phyloP scores from a whole-genome alignment of 2,329 filamentous ascomycete species.

The Trichoderma koningiopsis region DNA sequence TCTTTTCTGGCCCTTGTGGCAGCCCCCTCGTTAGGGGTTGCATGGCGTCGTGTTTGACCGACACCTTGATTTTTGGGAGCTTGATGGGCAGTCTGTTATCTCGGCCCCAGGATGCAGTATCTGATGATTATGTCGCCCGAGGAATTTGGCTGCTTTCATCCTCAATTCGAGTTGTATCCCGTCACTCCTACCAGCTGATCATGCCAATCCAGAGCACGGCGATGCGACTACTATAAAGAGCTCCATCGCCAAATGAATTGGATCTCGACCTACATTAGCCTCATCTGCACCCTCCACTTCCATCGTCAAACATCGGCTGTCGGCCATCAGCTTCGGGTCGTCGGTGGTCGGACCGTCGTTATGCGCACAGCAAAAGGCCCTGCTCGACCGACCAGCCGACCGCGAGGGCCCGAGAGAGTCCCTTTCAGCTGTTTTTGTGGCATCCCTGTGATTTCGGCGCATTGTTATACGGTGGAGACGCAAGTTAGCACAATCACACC shows the following conservation, averaged over 20 bases:
- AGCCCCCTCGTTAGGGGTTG: not conserved
- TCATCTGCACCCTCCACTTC: conserved; percentile 15
- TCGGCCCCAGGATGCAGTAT: not conserved
- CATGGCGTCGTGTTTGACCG: conserved; percentile 5
- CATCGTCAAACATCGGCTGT: conserved; percentile 6
- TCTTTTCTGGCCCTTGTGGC: not conserved
- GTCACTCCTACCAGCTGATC: no score
- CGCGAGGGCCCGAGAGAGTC: conserved; percentile 6
- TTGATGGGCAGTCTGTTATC: not conserved
- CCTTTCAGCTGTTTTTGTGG: not conserved
- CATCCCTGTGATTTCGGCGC: not conserved
- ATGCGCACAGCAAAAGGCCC: not conserved
- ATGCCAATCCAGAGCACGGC: not conserved
- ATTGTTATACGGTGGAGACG: not conserved
- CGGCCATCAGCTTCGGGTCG: conserved; percentile 20
- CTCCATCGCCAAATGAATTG: not conserved
- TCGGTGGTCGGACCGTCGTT: conserved; percentile 18
- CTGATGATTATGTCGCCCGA: no score
- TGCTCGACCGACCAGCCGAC: conserved; percentile 3
- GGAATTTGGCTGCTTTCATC: no score
- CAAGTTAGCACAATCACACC: not conserved
- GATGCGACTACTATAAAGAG: not conserved
- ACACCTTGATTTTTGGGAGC: not conserved
- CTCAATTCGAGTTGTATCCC: no score
- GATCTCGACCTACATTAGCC: conserved; percentile 20